Percentiles rank a stretch among this genome's conserved stretches.
Conservation (phyloP, 108 stramenopile genomes). For the Chaetoceros tenuissimus region DNA sequence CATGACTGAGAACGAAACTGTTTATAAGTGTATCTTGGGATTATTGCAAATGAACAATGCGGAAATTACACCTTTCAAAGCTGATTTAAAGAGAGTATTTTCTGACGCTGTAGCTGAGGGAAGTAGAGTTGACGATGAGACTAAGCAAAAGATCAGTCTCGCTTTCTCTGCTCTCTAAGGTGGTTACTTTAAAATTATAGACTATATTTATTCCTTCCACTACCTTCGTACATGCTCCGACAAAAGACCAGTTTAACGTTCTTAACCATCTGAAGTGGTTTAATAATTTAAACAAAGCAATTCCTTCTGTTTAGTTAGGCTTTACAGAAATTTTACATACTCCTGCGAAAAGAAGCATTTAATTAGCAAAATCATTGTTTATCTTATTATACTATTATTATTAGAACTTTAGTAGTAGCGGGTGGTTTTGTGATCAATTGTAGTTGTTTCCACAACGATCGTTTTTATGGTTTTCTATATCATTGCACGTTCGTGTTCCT, state of each 20-base stretch:
- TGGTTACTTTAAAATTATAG: background rate
- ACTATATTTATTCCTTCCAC: background rate
- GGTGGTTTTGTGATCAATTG: too few species aligned
- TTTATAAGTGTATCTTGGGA: conserved; percentile 87
- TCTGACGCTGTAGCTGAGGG: conserved; percentile 46
- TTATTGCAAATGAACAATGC: conserved; percentile 81
- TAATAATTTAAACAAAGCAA: background rate
- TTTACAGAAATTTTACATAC: conserved; percentile 14
- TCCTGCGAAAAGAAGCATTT: too few species aligned
- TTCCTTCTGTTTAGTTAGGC: background rate
- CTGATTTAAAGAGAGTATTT: conserved; percentile 61
- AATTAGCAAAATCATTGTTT: too few species aligned
- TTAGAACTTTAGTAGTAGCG: too few species aligned
- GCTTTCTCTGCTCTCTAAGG: conserved; percentile 20
- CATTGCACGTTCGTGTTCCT: too few species aligned
- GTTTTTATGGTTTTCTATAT: too few species aligned
- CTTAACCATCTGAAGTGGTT: background rate
- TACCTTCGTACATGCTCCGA: background rate
- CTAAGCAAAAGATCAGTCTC: conserved; percentile 63
- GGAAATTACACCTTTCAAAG: conserved; percentile 51
- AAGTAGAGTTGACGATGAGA: conserved; percentile 69
- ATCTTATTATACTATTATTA: too few species aligned
- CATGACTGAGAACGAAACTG: conserved; percentile 92
- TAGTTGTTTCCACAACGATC: too few species aligned
- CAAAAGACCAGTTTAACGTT: background rate